Evolutionary conservation across 768 basidiomycete species (phyloP).

Genomic region (Psilocybe cyanescens): DNA sequence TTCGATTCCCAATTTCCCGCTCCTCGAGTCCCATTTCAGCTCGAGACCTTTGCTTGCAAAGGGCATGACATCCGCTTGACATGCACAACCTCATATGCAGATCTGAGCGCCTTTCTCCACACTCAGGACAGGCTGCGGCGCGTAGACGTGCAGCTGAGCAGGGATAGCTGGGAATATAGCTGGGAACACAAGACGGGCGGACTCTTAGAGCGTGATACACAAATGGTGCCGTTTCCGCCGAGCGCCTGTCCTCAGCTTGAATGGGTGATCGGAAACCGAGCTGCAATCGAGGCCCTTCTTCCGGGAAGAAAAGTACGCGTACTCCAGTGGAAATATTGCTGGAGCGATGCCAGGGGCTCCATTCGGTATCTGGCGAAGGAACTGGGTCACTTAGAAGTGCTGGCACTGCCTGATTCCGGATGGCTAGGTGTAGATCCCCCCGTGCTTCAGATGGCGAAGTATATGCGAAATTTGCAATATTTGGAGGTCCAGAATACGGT

Average conservation of each 20-base stretch:
- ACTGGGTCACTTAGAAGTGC: background rate
- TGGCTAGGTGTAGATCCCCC: background rate
- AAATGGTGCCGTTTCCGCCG: background rate
- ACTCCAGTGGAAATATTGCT: background rate
- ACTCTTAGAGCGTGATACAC: background rate
- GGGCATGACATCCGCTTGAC: background rate
- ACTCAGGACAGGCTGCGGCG: too few relatives aligned
- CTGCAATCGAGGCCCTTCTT: slow-evolving; percentile 3
- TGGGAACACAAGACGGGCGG: too few relatives aligned
- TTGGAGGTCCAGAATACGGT: slow-evolving; percentile 7
- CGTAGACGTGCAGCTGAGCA: too few relatives aligned
- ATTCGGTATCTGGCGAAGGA: slow-evolving; percentile 1
- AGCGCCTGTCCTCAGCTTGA: slow-evolving; percentile 1
- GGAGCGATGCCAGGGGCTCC: background rate
- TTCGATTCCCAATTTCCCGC: background rate
- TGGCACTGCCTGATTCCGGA: slow-evolving; percentile 2
- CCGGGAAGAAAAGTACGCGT: slow-evolving; percentile 5
- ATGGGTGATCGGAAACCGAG: slow-evolving; percentile 2
- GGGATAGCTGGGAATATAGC: too few relatives aligned
- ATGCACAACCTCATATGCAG: too few relatives aligned
- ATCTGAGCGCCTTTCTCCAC: too few relatives aligned
- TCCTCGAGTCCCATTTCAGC: background rate
- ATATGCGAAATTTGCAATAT: slow-evolving; percentile 1
- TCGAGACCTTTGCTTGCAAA: slow-evolving; percentile 5
- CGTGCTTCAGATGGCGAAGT: background rate